phyloP scores from a whole-genome alignment of 2,329 filamentous ascomycete species.

The Fusarium illudens region DNA sequence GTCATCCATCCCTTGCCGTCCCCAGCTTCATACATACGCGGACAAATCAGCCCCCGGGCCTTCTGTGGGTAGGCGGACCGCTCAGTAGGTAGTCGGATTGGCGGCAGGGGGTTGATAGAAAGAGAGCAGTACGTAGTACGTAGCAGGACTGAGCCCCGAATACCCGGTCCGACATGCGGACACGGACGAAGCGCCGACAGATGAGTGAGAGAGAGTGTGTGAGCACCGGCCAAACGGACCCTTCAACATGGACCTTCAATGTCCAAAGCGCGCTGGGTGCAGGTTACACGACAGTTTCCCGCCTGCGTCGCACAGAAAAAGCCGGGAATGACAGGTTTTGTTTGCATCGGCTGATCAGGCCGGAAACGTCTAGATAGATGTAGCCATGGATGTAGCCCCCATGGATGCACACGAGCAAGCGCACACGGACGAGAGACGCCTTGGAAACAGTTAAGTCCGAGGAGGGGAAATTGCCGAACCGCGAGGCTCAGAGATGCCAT shows the following conservation, averaged over 20 bases:
- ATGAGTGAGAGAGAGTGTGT: not conserved
- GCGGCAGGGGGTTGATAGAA: not conserved
- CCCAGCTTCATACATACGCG: not conserved
- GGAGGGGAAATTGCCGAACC: not conserved
- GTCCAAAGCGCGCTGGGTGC: slow-evolving; percentile 7
- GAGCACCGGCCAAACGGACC: slow-evolving; percentile 1
- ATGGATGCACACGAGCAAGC: not conserved
- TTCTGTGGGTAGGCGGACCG: slow-evolving; percentile 3
- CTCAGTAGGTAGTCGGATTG: not conserved
- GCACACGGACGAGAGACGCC: not conserved
- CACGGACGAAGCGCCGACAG: not conserved
- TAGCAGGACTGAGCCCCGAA: not conserved
- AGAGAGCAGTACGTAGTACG: no score
- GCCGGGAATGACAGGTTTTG: slow-evolving; percentile 5
- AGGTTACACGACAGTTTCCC: slow-evolving; percentile 22
- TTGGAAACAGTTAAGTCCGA: not conserved
- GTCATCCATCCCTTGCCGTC: not conserved
- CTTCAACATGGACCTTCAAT: not conserved
- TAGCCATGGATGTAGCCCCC: no score
- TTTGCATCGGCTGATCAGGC: slow-evolving; percentile 12
- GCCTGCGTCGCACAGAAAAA: slow-evolving; percentile 7
- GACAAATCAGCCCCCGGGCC: not conserved
- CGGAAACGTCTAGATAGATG: no score
- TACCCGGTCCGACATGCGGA: not conserved
- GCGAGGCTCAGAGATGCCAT: not conserved